These are phyloP conservation scores for Pelargonium exstipulatum DNA, from an alignment of 441 rosid species.

Conservation along the genomic window DNA sequence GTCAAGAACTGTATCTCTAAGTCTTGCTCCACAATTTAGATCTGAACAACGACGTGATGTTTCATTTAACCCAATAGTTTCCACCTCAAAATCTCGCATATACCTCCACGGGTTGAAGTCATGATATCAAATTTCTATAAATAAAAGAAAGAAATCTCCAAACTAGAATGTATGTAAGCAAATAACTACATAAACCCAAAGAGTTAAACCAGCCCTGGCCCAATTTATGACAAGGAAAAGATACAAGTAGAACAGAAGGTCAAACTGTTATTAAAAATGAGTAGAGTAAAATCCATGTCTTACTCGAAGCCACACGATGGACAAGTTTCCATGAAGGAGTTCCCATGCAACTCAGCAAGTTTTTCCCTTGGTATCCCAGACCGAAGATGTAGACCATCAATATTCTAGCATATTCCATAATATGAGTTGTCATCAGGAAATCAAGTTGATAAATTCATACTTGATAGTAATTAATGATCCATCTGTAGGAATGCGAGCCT, in stretches of 20 bases:
- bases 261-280: background rate
- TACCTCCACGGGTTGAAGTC: conserved; percentile 45
- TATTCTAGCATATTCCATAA: conserved; percentile 43
- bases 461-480: conserved; percentile 7
- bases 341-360: conserved; percentile 87
- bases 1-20: conserved; percentile 87
- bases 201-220: background rate
- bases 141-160: conserved; percentile 11
- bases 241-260: background rate
- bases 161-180: background rate
- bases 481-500: background rate
- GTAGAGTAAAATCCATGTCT: conserved; percentile 26
- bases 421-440: conserved; percentile 12
- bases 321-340: conserved; percentile 87
- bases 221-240: background rate
- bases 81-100: conserved; percentile 90
- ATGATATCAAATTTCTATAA: background rate
- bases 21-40: conserved; percentile 67
- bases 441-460: conserved; percentile 9
- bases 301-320: conserved; percentile 80
- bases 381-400: conserved; percentile 92
- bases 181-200: background rate
- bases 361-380: conserved; percentile 97
- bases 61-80: conserved; percentile 88
- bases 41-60: conserved; percentile 71